A percentile compares a stretch with the other conserved stretches of the same genome.
Evolutionary conservation across 2,329 filamentous ascomycete genomes (phyloP).

Genomic region (Cryphonectria japonica): DNA sequence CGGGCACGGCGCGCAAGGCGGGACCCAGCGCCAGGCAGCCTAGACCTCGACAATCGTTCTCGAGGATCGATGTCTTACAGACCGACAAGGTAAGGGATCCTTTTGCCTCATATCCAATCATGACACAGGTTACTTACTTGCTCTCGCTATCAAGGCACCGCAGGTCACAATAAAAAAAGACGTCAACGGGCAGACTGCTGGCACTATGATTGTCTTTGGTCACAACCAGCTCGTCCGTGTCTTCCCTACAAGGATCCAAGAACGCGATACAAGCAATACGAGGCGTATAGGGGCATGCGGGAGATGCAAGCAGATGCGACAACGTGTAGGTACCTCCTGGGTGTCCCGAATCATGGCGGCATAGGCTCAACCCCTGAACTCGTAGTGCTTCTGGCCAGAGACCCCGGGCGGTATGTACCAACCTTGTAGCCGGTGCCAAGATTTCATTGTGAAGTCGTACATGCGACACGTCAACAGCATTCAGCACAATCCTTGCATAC

Average conservation of each 20-base stretch:
- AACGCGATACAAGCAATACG: background rate
- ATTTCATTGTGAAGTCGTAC: background rate
- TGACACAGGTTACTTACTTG: background rate
- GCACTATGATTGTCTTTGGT: background rate
- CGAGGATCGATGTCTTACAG: background rate
- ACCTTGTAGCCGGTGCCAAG: background rate
- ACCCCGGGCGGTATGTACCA: background rate
- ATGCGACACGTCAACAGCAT: background rate
- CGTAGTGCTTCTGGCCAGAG: background rate
- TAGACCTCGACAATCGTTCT: background rate
- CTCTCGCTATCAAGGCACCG: background rate
- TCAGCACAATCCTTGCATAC: background rate
- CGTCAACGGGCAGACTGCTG: background rate
- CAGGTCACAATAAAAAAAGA: background rate
- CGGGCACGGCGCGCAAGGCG: background rate
- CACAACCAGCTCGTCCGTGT: background rate
- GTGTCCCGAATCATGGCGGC: background rate
- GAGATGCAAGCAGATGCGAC: background rate
- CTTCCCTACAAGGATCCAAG: background rate
- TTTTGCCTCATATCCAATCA: background rate
- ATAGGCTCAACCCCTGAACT: background rate
- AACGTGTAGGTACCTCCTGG: background rate
- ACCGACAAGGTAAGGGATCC: background rate
- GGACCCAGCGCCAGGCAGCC: background rate
- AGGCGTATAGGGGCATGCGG: background rate